Percentiles rank a stretch among this genome's conserved stretches.
Conservation (phyloP, 768 basidiomycete genomes). For the Fomitopsis serialis region DNA sequence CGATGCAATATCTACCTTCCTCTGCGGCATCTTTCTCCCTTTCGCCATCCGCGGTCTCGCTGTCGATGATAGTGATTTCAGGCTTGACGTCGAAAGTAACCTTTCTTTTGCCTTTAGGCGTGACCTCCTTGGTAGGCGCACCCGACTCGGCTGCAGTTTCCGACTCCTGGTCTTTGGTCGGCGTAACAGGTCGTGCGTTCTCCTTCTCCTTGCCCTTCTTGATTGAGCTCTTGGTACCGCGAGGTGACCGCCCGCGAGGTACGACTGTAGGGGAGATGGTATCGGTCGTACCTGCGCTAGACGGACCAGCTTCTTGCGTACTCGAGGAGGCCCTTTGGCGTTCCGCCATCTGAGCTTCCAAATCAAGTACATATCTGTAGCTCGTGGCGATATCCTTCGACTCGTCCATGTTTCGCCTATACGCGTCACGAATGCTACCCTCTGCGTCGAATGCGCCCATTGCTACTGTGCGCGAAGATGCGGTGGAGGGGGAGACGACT, state of each 20-base stretch:
- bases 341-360: constrained; percentile 33
- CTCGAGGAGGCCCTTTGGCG: constrained; percentile 8
- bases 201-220: constrained; percentile 16
- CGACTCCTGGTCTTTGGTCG: constrained; percentile 6
- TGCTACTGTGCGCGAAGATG: constrained; percentile 18
- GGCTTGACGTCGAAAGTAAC: constrained; percentile 72
- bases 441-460: constrained; percentile 12
- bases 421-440: constrained; percentile 28
- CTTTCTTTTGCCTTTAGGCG: constrained; percentile 51
- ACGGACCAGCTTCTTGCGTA: not conserved
- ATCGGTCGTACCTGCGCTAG: not conserved
- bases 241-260: constrained; percentile 8
- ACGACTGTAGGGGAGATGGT: not conserved
- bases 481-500: constrained; percentile 18
- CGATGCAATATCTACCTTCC: constrained; percentile 36
- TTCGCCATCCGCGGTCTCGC: constrained; percentile 28
- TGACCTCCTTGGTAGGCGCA: constrained; percentile 11
- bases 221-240: constrained; percentile 18
- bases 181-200: not conserved
- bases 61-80: constrained; percentile 43
- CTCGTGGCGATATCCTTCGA: constrained; percentile 40
- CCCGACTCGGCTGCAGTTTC: not conserved
- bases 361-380: constrained; percentile 40
- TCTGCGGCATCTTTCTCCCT: constrained; percentile 16
- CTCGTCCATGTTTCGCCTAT: constrained; percentile 44